Base-by-base conservation (phyloP, 2,329 filamentous ascomycete genomes). In the Sporothrix schenckii region DNA sequence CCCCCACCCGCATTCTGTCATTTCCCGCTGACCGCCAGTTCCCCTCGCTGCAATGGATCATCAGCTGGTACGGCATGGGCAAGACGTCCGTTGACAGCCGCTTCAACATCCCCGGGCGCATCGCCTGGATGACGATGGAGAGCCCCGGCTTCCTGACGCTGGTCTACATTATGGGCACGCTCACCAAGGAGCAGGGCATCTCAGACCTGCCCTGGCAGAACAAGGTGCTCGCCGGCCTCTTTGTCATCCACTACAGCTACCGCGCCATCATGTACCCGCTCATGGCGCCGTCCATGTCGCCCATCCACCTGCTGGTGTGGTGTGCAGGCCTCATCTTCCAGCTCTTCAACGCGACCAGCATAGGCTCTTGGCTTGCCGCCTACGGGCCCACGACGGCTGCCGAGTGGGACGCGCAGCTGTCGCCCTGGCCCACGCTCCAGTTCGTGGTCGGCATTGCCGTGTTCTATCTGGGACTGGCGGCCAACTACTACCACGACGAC, bases 71-170 rank as follows among this genome's bases (percentile, higher is more conserved):
- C 79, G 92, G 92, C 66, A 93, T 94, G 83, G 95, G 95, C 79
- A 98, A 98, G 81, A 97, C 94, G 2, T 97, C 93, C 3, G 85
- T 89, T 21, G 77, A 84, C 3, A 93, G 91, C 75, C 82, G 82
- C 14, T 83, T 95, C 78, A 99, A 99, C 81, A 80, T 98, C n/a
- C 92, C 94, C 1, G 95, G 95, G 72, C 92, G 92, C 75, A 83
- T 92, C 73, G 93, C 88, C 71, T 99, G 95, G 95, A 85, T 91
- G 70, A 87, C 89, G 2, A 97, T 97, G 93, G 95, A 99, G 80
- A 82, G 87, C 16, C 89, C 92, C 0, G 93, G 92, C 19, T 90
- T 93, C 77, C 76, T 93, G 47, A 91, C 89, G 14, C 81, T 97
- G 71, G 80, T 95, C 69, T 97, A 97, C 81, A 88, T 91, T 75